Evolutionary conservation across 1,284 basidiomycete genomes (phyloP).

Genomic region (Microbotryum intermedium): DNA sequence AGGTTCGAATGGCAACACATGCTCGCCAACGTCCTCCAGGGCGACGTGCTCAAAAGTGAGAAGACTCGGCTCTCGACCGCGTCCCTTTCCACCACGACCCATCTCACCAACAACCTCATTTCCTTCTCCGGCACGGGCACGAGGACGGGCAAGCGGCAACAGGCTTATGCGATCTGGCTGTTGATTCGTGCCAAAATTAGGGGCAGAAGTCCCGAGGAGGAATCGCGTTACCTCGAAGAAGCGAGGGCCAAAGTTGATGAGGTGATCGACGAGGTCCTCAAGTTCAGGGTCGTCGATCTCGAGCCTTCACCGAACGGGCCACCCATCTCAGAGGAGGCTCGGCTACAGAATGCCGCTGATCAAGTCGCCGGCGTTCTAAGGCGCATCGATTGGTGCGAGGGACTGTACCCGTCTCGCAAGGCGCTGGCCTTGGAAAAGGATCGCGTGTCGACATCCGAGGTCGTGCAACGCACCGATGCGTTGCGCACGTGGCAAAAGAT

Average conservation of each 20-base stretch:
- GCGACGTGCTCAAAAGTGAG: conserved; percentile 86
- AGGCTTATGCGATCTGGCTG: conserved; percentile 63
- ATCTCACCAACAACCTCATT: conserved; percentile 22
- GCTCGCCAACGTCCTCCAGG: conserved; percentile 80
- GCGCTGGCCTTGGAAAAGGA: conserved; percentile 73
- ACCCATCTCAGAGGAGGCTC: conserved; percentile 8
- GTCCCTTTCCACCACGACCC: conserved; percentile 28
- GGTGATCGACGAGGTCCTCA: conserved; percentile 71
- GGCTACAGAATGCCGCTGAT: conserved; percentile 23
- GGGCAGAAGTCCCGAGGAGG: conserved; percentile 70
- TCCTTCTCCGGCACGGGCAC: conserved; percentile 11
- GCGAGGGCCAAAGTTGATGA: conserved; percentile 70
- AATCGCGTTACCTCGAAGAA: conserved; percentile 71
- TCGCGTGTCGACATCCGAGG: conserved; percentile 54
- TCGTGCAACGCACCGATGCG: conserved; percentile 71
- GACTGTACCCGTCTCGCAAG: conserved; percentile 75
- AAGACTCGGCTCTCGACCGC: conserved; percentile 59
- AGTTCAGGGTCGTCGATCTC: conserved; percentile 54
- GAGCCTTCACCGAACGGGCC: conserved; percentile 40
- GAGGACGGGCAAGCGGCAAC: conserved; percentile 36
- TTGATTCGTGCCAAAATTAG: conserved; percentile 80
- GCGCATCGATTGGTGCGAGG: conserved; percentile 69
- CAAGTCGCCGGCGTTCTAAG: conserved; percentile 40
- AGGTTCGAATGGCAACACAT: conserved; percentile 90
- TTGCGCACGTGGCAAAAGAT: conserved; percentile 83